Evolutionary conservation across 768 basidiomycete genomes (phyloP).

Genomic region (Guyanaporus albipodus): DNA sequence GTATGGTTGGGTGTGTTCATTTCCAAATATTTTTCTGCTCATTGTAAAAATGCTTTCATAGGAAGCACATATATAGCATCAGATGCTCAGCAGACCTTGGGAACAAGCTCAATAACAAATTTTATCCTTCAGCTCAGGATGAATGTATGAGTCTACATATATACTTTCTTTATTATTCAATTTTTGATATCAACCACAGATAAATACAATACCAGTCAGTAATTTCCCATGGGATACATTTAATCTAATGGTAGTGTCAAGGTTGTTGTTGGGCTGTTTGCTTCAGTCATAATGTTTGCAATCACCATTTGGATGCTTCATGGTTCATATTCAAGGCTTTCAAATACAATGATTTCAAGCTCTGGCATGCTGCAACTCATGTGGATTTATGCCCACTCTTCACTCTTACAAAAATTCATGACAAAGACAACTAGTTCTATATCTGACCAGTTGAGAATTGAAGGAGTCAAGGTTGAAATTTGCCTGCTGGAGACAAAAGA

Average conservation of each 20-base stretch:
- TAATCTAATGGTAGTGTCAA: not conserved
- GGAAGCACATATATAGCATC: not conserved
- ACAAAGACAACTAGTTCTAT: not conserved
- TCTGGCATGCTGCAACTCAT: not conserved
- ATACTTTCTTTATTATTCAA: too few species aligned
- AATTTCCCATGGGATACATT: not conserved
- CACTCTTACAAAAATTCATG: not conserved
- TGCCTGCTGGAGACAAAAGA: not conserved
- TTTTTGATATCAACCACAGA: too few species aligned
- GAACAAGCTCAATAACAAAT: not conserved
- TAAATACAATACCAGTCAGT: not conserved
- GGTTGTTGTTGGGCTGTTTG: not conserved
- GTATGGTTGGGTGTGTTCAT: slow-evolving; percentile 9
- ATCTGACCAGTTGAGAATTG: not conserved
- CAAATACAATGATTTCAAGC: not conserved
- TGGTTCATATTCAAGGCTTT: not conserved
- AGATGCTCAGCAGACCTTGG: not conserved
- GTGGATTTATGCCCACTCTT: not conserved
- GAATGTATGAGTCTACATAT: too few species aligned
- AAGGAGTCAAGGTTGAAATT: not conserved
- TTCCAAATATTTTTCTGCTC: not conserved
- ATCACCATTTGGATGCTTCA: not conserved
- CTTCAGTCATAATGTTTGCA: not conserved
- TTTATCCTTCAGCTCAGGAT: too few species aligned
- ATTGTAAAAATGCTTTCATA: not conserved